Base-by-base conservation (phyloP, 2,329 filamentous ascomycete genomes). In the Trichoderma oligosporum region DNA sequence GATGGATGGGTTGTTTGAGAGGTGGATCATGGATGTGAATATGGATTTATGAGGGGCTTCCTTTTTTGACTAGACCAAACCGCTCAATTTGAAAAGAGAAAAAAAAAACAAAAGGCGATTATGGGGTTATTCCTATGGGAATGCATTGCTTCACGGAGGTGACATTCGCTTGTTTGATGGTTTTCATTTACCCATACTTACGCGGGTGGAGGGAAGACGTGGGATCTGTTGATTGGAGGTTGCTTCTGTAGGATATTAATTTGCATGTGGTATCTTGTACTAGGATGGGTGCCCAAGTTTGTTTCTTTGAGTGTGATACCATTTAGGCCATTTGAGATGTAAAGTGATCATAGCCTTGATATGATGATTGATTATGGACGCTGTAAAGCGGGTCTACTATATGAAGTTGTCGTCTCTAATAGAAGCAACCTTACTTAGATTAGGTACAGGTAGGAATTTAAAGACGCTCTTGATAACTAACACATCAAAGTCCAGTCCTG, bases 211-310 rank as follows among this genome's bases (percentile, higher is more conserved):
- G 41, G 31, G 51, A 16, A 36, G 20, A 45, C 41, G 31, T 54
- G 51, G 29, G 41, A 36, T 46, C 3, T 29, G 27, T 25, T 53
- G 49, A 53, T 53, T 53, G 49, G 49, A 35, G 41, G 41, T 11
- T 31, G 27, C 6, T 31, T 6, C 11, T 31, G 27, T 11, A 31
- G 27, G 27, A 6, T 27, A 9, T 33, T n/a, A n/a, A 44, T 22
- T 9, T 20, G 27, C 25, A 22, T 14, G 27, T 27, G 11, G 16
- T 46, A 22, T 46, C 11, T 35, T 9, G 24, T 18, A 41, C 38
- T 9, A 22, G 18, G 18, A 24, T 22, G 38, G 18, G 31, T 41
- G 38, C 18, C 38, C 16, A 4, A 18, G 18, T n/a, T n/a, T n/a
- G n/a, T n/a, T n/a, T n/a, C n/a, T n/a, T n/a, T n/a, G n/a, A n/a